A percentile compares a stretch with the other conserved stretches of the same genome.
These are phyloP conservation scores for Melastoma candidum DNA, from an alignment of 441 rosid genomes.

Conservation along the genomic window DNA sequence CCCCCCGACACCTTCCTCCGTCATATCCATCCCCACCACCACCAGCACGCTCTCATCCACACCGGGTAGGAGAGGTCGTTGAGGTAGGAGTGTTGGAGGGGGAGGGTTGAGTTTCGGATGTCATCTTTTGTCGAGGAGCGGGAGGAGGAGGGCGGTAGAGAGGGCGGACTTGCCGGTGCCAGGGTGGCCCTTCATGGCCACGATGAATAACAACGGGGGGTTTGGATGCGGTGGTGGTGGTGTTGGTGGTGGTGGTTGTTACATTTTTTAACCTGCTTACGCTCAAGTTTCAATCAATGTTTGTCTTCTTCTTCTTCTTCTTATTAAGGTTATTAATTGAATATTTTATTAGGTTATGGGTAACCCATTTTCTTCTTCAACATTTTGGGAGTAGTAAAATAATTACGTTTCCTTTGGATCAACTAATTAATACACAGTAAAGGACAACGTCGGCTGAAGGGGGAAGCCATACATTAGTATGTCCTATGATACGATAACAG, in stretches of 20 bases:
- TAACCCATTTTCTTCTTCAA: too few species aligned
- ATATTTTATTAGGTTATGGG: too few species aligned
- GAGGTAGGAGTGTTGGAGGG: constrained; percentile 31
- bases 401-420: too few species aligned
- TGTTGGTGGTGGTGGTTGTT: background rate
- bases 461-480: too few species aligned
- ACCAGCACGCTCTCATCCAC: constrained; percentile 31
- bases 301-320: too few species aligned
- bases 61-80: constrained; percentile 46
- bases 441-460: too few species aligned
- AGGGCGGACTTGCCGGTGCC: constrained; percentile 55
- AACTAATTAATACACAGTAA: too few species aligned
- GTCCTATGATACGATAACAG: too few species aligned
- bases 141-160: constrained; percentile 42
- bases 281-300: too few species aligned
- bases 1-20: constrained; percentile 12
- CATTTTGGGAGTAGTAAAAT: too few species aligned
- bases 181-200: constrained; percentile 73
- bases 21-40: constrained; percentile 39
- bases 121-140: constrained; percentile 64
- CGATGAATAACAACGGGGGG: constrained; percentile 17
- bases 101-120: constrained; percentile 41
- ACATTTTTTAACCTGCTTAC: background rate
- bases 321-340: too few species aligned
- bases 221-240: background rate